These are phyloP conservation scores for Blastocystis sp. DNA, from an alignment of 352 stramenopile genomes.

Conservation along the genomic window DNA sequence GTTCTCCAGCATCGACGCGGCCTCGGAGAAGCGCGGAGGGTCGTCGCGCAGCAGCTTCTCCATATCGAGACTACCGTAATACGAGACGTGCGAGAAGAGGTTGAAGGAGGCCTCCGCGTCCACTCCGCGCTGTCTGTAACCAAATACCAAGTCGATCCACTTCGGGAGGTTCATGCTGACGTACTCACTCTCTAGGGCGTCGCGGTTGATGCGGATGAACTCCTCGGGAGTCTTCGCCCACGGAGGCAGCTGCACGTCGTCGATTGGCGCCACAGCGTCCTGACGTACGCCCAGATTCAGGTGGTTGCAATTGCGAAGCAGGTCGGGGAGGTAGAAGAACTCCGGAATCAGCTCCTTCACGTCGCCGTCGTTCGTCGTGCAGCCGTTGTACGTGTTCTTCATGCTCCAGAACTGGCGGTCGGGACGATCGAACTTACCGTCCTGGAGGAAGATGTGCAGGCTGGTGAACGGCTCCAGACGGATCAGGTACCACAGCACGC, in stretches of 20 bases:
- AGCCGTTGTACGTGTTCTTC: slow-evolving; percentile 67
- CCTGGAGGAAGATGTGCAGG: slow-evolving; percentile 61
- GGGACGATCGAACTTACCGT: slow-evolving; percentile 65
- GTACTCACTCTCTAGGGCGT: slow-evolving; percentile 85
- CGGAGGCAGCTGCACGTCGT: slow-evolving; percentile 86
- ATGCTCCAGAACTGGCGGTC: slow-evolving; percentile 68
- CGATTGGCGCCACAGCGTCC: slow-evolving; percentile 67
- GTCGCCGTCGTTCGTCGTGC: slow-evolving; percentile 64
- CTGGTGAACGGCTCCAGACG: slow-evolving; percentile 71
- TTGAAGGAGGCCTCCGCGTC: slow-evolving; percentile 78
- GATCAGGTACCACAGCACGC: slow-evolving; percentile 90
- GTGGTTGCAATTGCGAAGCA: slow-evolving; percentile 74
- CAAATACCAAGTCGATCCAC: slow-evolving; percentile 98
- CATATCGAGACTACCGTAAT: slow-evolving; percentile 92
- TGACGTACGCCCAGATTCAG: slow-evolving; percentile 75
- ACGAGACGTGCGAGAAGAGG: slow-evolving; percentile 94
- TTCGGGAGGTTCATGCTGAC: slow-evolving; percentile 81
- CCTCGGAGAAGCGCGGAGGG: slow-evolving; percentile 79
- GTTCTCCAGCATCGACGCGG: slow-evolving; percentile 80
- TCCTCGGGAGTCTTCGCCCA: slow-evolving; percentile 83
- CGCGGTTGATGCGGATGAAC: slow-evolving; percentile 84
- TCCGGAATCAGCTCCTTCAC: slow-evolving; percentile 74
- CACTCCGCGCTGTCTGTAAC: slow-evolving; percentile 74
- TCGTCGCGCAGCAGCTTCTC: slow-evolving; percentile 76
- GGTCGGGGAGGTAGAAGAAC: slow-evolving; percentile 71